Base-by-base conservation (phyloP, 352 stramenopile genomes). In the Phytophthora constricta region DNA sequence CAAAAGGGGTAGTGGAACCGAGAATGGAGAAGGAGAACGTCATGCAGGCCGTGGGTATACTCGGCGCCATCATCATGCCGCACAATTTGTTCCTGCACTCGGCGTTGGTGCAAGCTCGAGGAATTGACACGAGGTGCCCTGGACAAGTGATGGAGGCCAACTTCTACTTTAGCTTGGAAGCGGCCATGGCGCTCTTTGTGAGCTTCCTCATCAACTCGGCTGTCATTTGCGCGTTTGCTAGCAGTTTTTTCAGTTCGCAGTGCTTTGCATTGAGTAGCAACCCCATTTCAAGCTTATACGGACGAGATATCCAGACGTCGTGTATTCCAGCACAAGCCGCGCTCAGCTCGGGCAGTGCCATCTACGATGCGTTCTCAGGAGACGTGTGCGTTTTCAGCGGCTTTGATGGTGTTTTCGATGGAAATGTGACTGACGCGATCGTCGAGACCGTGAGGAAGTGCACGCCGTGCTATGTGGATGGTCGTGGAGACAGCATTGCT, bases 11-110 rank as follows among this genome's bases (percentile, higher is more conserved):
- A 52, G 41, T 87, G 0, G 76, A 83, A 26, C 87, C 89, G n/a
- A 62, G 69, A 3, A 70, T 94, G 58, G 70, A 80, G 59, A 68
- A 78, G 42, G 83, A 82, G 66, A 91, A 87, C 54, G 82, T 72
- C 58, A 80, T 82, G 58, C 65, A 80, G 59, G 85, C 77, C 23
- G 90, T 96, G 28, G 87, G 80, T 8, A 96, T 95, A 58, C 61
- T 98, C 1, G 90, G 91, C 31, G 74, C 89, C 9, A 91, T 97
- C n/a, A 96, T 98, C 72, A 98, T 98, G 92, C 96, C 96, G 0
- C 93, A 98, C 77, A 98, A 98, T 61, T 75, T 98, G 13, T 98
- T 97, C 58, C 76, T 98, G 22, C 95, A 98, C 66, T 97, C 91
- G 11, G 95, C 86, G 16, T 76, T 98, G 3, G 88, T 98, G 20